phyloP scores from a whole-genome alignment of 352 stramenopile genomes.

The Peronosclerospora sorghi region DNA sequence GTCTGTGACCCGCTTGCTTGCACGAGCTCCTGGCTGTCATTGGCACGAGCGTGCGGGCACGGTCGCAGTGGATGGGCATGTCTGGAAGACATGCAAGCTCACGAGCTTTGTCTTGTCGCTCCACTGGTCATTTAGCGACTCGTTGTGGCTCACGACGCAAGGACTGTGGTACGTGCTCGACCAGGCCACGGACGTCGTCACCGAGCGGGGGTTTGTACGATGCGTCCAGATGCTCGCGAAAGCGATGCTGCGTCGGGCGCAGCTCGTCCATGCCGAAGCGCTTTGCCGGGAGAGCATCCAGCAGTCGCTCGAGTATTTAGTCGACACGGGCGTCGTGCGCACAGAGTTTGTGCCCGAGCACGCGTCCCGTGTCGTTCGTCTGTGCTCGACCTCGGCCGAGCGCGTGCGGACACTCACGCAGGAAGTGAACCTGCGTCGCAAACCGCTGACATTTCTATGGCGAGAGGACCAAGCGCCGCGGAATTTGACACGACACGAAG shows the following conservation, averaged over 20 bases:
- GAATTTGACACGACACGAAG: slow-evolving; percentile 20
- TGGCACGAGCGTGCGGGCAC: slow-evolving; percentile 7
- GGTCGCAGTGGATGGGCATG: slow-evolving; percentile 25
- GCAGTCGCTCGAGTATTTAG: slow-evolving; percentile 54
- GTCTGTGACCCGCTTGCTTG: slow-evolving; percentile 24
- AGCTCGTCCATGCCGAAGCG: slow-evolving; percentile 47
- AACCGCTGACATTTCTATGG: slow-evolving; percentile 38
- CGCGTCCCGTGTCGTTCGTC: slow-evolving; percentile 19
- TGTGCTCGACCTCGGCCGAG: slow-evolving; percentile 6
- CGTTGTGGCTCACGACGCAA: slow-evolving; percentile 48
- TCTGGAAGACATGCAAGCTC: slow-evolving; percentile 29
- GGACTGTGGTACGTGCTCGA: slow-evolving; percentile 30
- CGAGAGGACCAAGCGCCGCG: slow-evolving; percentile 17
- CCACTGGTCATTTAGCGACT: slow-evolving; percentile 70
- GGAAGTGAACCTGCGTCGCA: slow-evolving; percentile 33
- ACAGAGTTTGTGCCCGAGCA: slow-evolving; percentile 21
- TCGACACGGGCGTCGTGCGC: slow-evolving; percentile 30
- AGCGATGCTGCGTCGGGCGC: slow-evolving; percentile 28
- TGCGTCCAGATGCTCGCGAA: slow-evolving; percentile 44
- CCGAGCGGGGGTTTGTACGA: slow-evolving; percentile 40
- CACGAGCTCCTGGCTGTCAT: slow-evolving; percentile 14
- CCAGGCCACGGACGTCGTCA: slow-evolving; percentile 2
- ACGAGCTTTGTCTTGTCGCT: slow-evolving; percentile 55
- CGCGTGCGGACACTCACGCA: slow-evolving; percentile 16
- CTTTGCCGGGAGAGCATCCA: slow-evolving; percentile 72